Percentiles rank a stretch among this genome's conserved stretches.
phyloP scores from a whole-genome alignment of 352 stramenopile genomes.

The Globisporangium alternatum region DNA sequence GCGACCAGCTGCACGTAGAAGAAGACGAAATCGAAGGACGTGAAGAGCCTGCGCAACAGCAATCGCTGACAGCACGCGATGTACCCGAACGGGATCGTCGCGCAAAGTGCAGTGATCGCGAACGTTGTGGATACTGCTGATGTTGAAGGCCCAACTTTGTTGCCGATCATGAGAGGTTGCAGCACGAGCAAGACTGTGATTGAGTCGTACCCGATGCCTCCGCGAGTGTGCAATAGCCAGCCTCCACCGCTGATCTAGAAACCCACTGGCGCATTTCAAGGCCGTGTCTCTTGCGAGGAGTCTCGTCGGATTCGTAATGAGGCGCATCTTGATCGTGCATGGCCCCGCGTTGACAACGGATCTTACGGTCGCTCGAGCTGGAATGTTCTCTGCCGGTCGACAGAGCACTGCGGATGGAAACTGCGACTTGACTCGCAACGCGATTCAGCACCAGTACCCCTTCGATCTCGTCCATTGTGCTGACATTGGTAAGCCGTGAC shows the following conservation, averaged over 20 bases:
- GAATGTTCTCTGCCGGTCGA: background rate
- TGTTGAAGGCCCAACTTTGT: background rate
- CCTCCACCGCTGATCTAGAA: background rate
- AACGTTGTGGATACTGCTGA: background rate
- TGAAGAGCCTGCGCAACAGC: constrained; percentile 8
- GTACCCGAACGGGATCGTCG: background rate
- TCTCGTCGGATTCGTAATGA: background rate
- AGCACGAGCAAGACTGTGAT: background rate
- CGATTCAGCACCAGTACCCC: constrained; percentile 1
- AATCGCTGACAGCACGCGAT: background rate
- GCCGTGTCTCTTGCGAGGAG: background rate
- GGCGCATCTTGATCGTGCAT: constrained; percentile 1
- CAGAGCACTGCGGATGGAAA: too few species aligned
- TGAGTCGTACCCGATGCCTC: background rate
- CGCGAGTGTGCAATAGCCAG: background rate
- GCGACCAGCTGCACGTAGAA: constrained; percentile 6
- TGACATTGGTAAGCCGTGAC: background rate
- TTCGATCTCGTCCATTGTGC: constrained; percentile 4
- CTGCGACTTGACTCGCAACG: background rate
- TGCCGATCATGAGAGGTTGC: background rate
- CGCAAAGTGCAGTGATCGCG: background rate
- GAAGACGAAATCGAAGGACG: constrained; percentile 20
- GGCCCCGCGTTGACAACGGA: background rate
- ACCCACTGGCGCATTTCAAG: background rate
- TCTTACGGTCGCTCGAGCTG: background rate